Evolutionary conservation across 2,329 filamentous ascomycete species (phyloP).

Genomic region (Colletotrichum sp.): DNA sequence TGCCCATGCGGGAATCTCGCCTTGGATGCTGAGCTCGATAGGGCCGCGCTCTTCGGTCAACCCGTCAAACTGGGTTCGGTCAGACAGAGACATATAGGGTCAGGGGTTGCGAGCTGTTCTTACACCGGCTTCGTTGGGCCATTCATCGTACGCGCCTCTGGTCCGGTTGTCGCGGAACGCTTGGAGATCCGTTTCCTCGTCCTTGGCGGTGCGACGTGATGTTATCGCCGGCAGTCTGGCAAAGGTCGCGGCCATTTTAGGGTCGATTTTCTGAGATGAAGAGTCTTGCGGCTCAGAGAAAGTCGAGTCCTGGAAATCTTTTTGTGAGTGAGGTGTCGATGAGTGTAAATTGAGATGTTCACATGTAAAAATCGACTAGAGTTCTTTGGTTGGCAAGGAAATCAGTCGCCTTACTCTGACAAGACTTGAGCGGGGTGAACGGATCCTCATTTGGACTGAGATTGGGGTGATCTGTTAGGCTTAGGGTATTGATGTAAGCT

Average conservation of each 20-base stretch:
- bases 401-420: not conserved
- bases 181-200: constrained; percentile 11
- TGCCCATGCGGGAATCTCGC: constrained; percentile 72
- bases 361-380: not conserved
- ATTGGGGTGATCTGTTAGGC: not conserved
- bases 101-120: constrained; percentile 12
- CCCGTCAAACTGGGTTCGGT: constrained; percentile 63
- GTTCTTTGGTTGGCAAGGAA: not conserved
- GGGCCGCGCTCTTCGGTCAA: constrained; percentile 70
- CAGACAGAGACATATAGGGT: not conserved
- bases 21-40: constrained; percentile 66
- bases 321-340: not conserved
- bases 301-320: not conserved
- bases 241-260: not conserved
- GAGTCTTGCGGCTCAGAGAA: not conserved
- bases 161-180: constrained; percentile 18
- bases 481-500: not conserved
- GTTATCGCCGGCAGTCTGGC: constrained; percentile 1
- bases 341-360: not conserved
- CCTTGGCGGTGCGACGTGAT: constrained; percentile 8
- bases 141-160: constrained; percentile 41
- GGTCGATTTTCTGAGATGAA: not conserved
- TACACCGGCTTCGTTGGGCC: constrained; percentile 55
- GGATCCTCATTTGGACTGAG: not conserved
- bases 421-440: not conserved